Conservation (phyloP, 2,329 filamentous ascomycete genomes). For the Apiospora kogelbergensis region DNA sequence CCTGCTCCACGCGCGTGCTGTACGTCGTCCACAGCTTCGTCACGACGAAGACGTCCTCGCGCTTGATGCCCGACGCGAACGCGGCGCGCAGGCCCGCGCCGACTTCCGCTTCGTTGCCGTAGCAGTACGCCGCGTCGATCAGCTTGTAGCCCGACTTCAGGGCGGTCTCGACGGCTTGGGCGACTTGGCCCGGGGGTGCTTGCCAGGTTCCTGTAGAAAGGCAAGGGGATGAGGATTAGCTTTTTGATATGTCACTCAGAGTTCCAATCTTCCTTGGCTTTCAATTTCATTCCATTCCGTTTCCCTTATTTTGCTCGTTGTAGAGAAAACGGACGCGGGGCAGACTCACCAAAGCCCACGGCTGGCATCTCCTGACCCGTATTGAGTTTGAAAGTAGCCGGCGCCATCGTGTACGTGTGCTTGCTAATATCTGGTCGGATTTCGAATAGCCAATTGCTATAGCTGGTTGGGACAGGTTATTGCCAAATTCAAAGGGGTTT, state of each 20-base stretch:
- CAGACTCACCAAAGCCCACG: slow-evolving; percentile 55
- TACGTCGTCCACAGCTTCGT: slow-evolving; percentile 86
- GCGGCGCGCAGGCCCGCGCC: slow-evolving; percentile 75
- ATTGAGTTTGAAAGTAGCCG: slow-evolving; percentile 63
- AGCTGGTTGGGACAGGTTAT: background rate
- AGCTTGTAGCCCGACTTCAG: slow-evolving; percentile 57
- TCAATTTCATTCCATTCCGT: background rate
- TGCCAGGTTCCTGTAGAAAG: slow-evolving; percentile 62
- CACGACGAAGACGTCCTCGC: slow-evolving; percentile 79
- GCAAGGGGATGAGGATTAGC: background rate
- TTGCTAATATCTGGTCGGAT: background rate
- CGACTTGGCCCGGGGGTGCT: slow-evolving; percentile 57
- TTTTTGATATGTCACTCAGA: background rate
- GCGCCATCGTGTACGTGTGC: slow-evolving; percentile 42
- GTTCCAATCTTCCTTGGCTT: background rate
- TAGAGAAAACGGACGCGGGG: slow-evolving; percentile 10
- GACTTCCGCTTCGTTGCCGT: slow-evolving; percentile 81
- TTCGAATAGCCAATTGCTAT: too few relatives aligned
- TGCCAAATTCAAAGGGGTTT: background rate
- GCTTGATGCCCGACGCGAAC: slow-evolving; percentile 67
- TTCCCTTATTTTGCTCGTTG: too few relatives aligned
- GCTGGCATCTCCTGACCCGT: slow-evolving; percentile 63
- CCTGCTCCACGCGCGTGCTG: slow-evolving; percentile 67
- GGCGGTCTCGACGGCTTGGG: slow-evolving; percentile 57
- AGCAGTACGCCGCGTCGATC: slow-evolving; percentile 74